A percentile compares a stretch with the other conserved stretches of the same genome.
phyloP scores from a whole-genome alignment of 352 stramenopile species.

The Globisporangium cystogenes region DNA sequence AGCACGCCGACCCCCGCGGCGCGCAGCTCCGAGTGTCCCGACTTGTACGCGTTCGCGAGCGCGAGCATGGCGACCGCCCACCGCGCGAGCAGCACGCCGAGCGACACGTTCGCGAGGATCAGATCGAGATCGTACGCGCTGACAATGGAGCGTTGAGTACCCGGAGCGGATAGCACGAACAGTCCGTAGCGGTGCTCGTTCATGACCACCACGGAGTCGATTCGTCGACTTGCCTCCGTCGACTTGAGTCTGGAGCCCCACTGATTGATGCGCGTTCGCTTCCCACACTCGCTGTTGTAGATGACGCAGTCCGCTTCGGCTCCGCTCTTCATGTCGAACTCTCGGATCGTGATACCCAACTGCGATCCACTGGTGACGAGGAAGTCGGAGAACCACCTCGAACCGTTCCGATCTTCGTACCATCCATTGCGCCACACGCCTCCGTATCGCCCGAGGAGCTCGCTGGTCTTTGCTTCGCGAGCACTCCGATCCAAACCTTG shows the following conservation, averaged over 20 bases:
- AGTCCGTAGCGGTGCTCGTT: constrained; percentile 24
- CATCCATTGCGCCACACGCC: constrained; percentile 9
- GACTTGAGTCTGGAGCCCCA: constrained; percentile 12
- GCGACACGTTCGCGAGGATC: constrained; percentile 29
- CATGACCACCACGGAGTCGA: constrained; percentile 5
- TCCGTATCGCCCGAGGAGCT: neutral
- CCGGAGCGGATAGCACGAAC: no score
- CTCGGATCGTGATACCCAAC: neutral
- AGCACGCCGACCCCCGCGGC: constrained; percentile 15
- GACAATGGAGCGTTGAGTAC: constrained; percentile 1
- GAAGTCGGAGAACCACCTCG: constrained; percentile 4
- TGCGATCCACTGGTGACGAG: neutral
- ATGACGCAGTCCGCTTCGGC: constrained; percentile 4
- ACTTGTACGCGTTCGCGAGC: constrained; percentile 3
- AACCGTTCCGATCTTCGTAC: constrained; percentile 5
- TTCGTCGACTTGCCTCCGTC: neutral
- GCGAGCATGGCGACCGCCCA: constrained; percentile 21
- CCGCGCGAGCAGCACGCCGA: constrained; percentile 20
- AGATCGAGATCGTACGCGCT: constrained; percentile 27
- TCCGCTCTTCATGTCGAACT: constrained; percentile 1
- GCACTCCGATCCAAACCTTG: neutral
- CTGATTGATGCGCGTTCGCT: neutral
- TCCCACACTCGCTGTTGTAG: neutral
- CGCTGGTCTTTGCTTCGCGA: neutral
- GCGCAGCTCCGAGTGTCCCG: neutral